Evolutionary conservation across 805 yeast genomes (phyloP).

Genomic region (Teunomyces panamensis): DNA sequence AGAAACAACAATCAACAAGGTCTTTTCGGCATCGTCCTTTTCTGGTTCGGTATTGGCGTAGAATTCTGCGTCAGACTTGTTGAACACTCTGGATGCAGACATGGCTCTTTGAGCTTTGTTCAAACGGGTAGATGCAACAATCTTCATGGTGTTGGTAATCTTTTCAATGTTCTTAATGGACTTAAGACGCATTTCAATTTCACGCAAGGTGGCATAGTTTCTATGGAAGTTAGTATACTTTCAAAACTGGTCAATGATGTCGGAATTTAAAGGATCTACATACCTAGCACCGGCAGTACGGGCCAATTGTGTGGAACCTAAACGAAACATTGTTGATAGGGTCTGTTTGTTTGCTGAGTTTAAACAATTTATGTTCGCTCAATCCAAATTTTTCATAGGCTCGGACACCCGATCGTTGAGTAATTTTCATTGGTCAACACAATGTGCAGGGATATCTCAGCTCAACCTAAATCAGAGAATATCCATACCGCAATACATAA

Average conservation of each 20-base stretch:
- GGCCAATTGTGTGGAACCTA: slow-evolving; percentile 51
- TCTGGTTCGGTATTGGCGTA: slow-evolving; percentile 79
- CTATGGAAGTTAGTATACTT: slow-evolving; percentile 42
- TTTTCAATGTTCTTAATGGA: slow-evolving; percentile 98
- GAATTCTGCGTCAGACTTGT: slow-evolving; percentile 75
- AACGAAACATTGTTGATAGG: slow-evolving; percentile 44
- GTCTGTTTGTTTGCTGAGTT: slow-evolving; percentile 2
- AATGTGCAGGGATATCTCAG: neutral
- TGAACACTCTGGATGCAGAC: slow-evolving; percentile 81
- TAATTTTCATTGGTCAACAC: slow-evolving; percentile 2
- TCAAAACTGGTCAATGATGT: slow-evolving; percentile 1
- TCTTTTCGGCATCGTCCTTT: slow-evolving; percentile 54
- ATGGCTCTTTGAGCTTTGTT: slow-evolving; percentile 94
- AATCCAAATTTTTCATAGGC: slow-evolving; percentile 4
- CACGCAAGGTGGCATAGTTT: slow-evolving; percentile 97
- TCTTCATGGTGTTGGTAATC: slow-evolving; percentile 99
- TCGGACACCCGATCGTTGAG: slow-evolving; percentile 4
- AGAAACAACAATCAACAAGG: slow-evolving; percentile 81
- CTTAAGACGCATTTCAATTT: slow-evolving; percentile 96
- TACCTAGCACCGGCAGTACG: slow-evolving; percentile 52
- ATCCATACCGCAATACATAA: neutral
- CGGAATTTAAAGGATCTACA: slow-evolving; percentile 21
- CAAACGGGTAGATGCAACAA: slow-evolving; percentile 97
- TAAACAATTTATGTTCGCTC: slow-evolving; percentile 3
- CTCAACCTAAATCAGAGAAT: neutral